These are phyloP conservation scores for Aspergillus mulundensis DNA, from an alignment of 495 filamentous ascomycete species.

Conservation along the genomic window DNA sequence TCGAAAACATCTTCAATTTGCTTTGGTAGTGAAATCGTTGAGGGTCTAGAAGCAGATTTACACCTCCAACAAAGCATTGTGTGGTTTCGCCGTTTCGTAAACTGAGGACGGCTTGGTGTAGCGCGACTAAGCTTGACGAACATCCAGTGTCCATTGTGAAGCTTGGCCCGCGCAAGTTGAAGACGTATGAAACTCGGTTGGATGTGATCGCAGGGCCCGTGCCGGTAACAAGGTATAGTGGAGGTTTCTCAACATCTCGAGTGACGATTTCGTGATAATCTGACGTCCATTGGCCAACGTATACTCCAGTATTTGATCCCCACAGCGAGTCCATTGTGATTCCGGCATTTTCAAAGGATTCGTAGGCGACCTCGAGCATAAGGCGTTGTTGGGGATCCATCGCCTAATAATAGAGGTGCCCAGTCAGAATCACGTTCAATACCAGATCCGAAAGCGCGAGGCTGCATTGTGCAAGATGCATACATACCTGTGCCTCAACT, in stretches of 20 bases:
- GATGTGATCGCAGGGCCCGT: constrained; percentile 35
- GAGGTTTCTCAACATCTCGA: constrained; percentile 27
- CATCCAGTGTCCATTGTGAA: constrained; percentile 53
- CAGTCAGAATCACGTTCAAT: not conserved
- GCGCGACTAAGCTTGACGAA: constrained; percentile 44
- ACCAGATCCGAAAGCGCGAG: not conserved
- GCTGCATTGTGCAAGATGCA: not conserved
- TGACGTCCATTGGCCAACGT: constrained; percentile 33
- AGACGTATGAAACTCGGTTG: constrained; percentile 42
- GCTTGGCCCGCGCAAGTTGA: constrained; percentile 39
- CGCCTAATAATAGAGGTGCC: constrained; percentile 1
- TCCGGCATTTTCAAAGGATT: constrained; percentile 51
- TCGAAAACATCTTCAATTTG: constrained; percentile 11
- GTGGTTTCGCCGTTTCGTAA: constrained; percentile 39
- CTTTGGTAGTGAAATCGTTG: constrained; percentile 11
- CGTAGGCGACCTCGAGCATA: constrained; percentile 58
- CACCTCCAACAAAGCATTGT: constrained; percentile 35
- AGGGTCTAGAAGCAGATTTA: constrained; percentile 30
- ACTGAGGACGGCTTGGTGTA: constrained; percentile 47
- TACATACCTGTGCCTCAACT: constrained; percentile 47
- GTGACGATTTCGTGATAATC: constrained; percentile 31
- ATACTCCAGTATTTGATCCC: constrained; percentile 48
- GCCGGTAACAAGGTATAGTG: constrained; percentile 33
- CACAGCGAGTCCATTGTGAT: constrained; percentile 29
- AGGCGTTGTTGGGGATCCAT: constrained; percentile 51